Conservation (phyloP, 2,329 filamentous ascomycete genomes). For the Fusarium hainanense region DNA sequence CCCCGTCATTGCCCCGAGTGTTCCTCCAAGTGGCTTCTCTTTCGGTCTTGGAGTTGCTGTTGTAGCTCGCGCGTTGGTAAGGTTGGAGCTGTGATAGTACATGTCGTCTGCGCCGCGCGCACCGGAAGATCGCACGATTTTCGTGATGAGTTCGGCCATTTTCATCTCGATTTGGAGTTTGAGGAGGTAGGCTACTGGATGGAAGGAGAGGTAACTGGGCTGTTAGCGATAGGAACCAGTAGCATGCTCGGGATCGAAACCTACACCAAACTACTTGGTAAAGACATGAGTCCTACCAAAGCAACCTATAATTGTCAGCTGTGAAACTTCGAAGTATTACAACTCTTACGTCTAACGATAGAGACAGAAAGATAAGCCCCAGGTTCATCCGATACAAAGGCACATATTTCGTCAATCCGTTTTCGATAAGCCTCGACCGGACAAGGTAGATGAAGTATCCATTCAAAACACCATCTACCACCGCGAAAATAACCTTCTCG, state of each 20-base stretch:
- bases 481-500: constrained; percentile 62
- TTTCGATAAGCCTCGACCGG: constrained; percentile 56
- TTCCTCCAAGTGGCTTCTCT: background rate
- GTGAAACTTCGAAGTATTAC: rapidly evolving
- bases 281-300: constrained; percentile 45
- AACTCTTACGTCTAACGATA: constrained; percentile 42
- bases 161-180: constrained; percentile 64
- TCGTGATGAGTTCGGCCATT: constrained; percentile 61
- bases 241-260: background rate
- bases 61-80: background rate
- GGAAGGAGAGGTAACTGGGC: constrained; percentile 48
- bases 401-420: constrained; percentile 61
- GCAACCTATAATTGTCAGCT: constrained; percentile 25
- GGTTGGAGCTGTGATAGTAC: constrained; percentile 20
- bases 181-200: constrained; percentile 60
- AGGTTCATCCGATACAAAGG: constrained; percentile 53
- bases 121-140: constrained; percentile 37
- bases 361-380: constrained; percentile 39
- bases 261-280: constrained; percentile 44
- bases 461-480: constrained; percentile 62
- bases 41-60: background rate
- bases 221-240: background rate
- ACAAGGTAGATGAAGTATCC: constrained; percentile 62
- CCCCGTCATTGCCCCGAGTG: background rate
- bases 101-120: constrained; percentile 2